Evolutionary conservation across 495 filamentous ascomycete species (phyloP).

Genomic region (Chaetomium fimeti): DNA sequence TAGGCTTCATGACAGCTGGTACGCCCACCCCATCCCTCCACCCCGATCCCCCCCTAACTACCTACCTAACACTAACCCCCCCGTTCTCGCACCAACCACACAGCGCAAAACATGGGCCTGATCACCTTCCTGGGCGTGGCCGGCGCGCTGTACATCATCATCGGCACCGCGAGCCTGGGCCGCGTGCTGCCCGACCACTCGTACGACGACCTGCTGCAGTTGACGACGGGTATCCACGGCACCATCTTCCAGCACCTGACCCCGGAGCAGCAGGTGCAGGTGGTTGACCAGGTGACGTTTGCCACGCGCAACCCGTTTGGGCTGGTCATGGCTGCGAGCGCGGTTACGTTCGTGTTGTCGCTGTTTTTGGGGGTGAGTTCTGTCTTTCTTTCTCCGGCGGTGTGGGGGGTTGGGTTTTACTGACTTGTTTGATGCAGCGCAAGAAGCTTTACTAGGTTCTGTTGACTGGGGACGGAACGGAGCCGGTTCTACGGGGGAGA

Average conservation of each 20-base stretch:
- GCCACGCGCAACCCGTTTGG: not conserved
- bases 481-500: too few relatives aligned
- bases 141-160: conserved; percentile 5
- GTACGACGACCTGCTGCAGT: not conserved
- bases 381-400: not conserved
- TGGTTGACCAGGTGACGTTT: not conserved
- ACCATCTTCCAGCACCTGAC: not conserved
- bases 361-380: not conserved
- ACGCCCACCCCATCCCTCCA: too few relatives aligned
- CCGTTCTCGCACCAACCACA: too few relatives aligned
- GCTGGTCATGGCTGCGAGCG: not conserved
- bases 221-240: not conserved
- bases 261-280: not conserved
- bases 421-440: too few relatives aligned
- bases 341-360: not conserved
- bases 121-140: not conserved
- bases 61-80: too few relatives aligned
- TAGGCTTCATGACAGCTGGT: conserved; percentile 40
- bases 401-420: too few relatives aligned
- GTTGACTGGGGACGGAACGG: too few relatives aligned
- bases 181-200: not conserved
- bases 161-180: not conserved
- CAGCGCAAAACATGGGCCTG: not conserved
- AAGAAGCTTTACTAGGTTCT: too few relatives aligned
- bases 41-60: too few relatives aligned